phyloP scores from a whole-genome alignment of 2,329 filamentous ascomycete genomes.

The Monosporascus sp. region DNA sequence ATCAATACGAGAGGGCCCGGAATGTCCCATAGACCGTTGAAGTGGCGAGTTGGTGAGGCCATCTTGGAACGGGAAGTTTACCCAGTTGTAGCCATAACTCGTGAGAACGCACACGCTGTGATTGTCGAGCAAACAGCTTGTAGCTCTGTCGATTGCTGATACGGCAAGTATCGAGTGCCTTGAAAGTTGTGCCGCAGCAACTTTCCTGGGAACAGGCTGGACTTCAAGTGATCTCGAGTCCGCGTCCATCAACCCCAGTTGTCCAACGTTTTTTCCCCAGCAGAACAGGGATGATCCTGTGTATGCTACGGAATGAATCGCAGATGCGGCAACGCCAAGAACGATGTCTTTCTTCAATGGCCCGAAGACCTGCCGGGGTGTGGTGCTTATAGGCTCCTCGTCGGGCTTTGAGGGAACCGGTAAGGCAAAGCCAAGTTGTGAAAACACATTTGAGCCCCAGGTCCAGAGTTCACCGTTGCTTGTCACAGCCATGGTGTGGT shows the following conservation, averaged over 20 bases:
- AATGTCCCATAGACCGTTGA: constrained; percentile 46
- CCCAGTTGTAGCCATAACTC: constrained; percentile 90
- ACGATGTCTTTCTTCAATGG: constrained; percentile 81
- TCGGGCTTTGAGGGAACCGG: constrained; percentile 63
- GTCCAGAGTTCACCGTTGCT: constrained; percentile 88
- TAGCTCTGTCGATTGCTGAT: constrained; percentile 85
- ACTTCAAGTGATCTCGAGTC: constrained; percentile 85
- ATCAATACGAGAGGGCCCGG: constrained; percentile 61
- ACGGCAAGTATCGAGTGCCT: constrained; percentile 66
- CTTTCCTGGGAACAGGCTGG: constrained; percentile 78
- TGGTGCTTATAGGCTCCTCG: constrained; percentile 75
- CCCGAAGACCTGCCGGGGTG: constrained; percentile 86
- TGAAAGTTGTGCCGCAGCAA: constrained; percentile 77
- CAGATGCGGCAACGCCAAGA: constrained; percentile 78
- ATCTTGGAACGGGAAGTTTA: constrained; percentile 72
- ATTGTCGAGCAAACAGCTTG: constrained; percentile 77
- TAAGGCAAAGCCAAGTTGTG: constrained; percentile 79
- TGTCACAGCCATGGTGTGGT: constrained; percentile 82
- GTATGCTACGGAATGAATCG: constrained; percentile 86
- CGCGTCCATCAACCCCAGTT: constrained; percentile 89
- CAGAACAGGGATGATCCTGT: constrained; percentile 79
- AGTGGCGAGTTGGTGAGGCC: constrained; percentile 67
- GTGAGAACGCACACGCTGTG: constrained; percentile 91
- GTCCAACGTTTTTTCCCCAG: constrained; percentile 92
- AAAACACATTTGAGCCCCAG: constrained; percentile 85